Evolutionary conservation across 2,329 filamentous ascomycete species (phyloP).

Genomic region (Blumeria graminis): DNA sequence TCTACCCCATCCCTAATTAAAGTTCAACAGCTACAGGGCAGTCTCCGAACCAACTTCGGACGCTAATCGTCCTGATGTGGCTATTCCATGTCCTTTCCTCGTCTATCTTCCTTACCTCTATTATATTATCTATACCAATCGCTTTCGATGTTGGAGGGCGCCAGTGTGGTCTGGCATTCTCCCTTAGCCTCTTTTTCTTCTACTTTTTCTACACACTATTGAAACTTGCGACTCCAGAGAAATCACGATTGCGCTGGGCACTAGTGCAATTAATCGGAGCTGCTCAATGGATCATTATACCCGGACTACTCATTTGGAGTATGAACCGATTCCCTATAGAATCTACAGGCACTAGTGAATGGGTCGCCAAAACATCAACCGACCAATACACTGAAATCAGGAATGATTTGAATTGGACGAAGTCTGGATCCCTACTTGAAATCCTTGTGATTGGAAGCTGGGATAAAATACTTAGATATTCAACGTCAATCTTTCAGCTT

Average conservation of each 20-base stretch:
- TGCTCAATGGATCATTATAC: conserved; percentile 71
- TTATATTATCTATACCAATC: conserved; percentile 86
- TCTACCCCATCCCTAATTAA: too few species aligned
- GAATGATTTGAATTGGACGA: conserved; percentile 41
- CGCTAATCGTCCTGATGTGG: conserved; percentile 44
- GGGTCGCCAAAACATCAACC: conserved; percentile 46
- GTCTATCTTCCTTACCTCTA: conserved; percentile 66
- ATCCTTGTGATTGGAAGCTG: conserved; percentile 59
- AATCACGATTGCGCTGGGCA: conserved; percentile 49
- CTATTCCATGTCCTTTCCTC: conserved; percentile 59
- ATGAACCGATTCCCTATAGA: conserved; percentile 90
- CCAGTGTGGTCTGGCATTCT: conserved; percentile 84
- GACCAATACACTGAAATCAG: conserved; percentile 20
- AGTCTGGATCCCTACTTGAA: conserved; percentile 62
- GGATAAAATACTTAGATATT: conserved; percentile 75
- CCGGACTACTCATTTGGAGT: conserved; percentile 76
- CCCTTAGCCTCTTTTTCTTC: conserved; percentile 66
- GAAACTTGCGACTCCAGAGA: conserved; percentile 57
- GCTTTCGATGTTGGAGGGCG: conserved; percentile 94
- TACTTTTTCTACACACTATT: conserved; percentile 72
- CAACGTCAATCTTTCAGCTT: conserved; percentile 81
- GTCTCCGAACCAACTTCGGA: conserved; percentile 12
- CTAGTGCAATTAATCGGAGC: conserved; percentile 45
- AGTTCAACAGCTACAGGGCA: too few species aligned
- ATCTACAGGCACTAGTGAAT: conserved; percentile 42